phyloP scores from a whole-genome alignment of 1,139 yeast genomes.

The Sugiyamaella novakii region DNA sequence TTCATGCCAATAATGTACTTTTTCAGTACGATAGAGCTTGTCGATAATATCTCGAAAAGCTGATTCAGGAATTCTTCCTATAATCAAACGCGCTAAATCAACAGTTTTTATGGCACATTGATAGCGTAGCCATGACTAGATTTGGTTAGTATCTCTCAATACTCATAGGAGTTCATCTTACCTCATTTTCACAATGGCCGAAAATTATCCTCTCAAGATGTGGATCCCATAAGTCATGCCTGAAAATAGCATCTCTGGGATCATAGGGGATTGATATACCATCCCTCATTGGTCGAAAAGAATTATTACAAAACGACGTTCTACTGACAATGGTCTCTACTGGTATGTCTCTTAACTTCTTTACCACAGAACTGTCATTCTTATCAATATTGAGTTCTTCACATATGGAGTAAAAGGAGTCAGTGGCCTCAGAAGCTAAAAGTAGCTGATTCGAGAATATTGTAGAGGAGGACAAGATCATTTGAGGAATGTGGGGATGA shows the following conservation, averaged over 20 bases:
- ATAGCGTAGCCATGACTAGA: conserved; percentile 10
- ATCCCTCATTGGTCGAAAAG: conserved; percentile 17
- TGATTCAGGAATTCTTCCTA: conserved; percentile 6
- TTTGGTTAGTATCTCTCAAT: background rate
- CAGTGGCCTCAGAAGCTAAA: background rate
- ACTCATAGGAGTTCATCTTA: background rate
- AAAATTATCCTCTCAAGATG: conserved; percentile 1
- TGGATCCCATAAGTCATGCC: conserved; percentile 4
- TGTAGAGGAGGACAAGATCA: conserved; percentile 13
- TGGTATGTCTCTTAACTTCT: background rate
- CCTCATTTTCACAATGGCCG: conserved; percentile 18
- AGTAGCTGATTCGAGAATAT: conserved; percentile 12
- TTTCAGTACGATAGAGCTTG: background rate
- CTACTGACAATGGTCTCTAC: background rate
- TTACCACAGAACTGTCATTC: background rate
- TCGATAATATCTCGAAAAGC: background rate
- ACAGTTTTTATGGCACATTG: background rate
- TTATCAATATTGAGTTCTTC: background rate
- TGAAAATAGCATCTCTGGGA: background rate
- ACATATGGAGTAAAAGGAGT: conserved; percentile 7
- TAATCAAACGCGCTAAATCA: background rate
- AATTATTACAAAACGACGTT: background rate
- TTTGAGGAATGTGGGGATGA: conserved; percentile 5
- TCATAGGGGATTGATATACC: conserved; percentile 14
- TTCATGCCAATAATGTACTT: background rate